These are phyloP conservation scores for Betula pendula DNA, from an alignment of 306 rosid genomes.

Conservation along the genomic window DNA sequence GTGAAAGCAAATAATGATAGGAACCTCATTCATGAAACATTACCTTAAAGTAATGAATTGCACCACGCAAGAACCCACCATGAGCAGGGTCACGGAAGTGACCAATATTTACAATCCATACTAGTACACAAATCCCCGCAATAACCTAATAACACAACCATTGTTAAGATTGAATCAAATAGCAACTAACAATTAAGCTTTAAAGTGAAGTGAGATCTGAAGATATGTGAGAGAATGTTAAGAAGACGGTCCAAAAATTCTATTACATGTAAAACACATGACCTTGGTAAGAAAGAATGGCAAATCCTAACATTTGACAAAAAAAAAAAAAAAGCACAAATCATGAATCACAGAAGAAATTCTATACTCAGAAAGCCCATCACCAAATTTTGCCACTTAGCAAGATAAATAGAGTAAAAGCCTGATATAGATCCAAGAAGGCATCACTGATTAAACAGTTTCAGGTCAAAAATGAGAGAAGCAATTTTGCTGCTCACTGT, in stretches of 20 bases:
- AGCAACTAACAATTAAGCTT: neutral
- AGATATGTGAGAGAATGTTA: neutral
- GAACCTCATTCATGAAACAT: slow-evolving; percentile 24
- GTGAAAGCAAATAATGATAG: neutral
- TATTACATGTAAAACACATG: neutral
- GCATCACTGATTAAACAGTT: neutral
- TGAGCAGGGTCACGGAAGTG: slow-evolving; percentile 99
- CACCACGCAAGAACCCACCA: slow-evolving; percentile 93
- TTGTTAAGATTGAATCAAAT: slow-evolving; percentile 21
- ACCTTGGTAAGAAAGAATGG: neutral
- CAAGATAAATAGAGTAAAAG: slow-evolving; percentile 7
- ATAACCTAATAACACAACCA: slow-evolving; percentile 64
- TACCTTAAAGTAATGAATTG: slow-evolving; percentile 99
- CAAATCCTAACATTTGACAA: neutral
- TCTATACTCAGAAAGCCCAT: neutral
- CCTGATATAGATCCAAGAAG: slow-evolving; percentile 20
- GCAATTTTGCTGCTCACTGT: neutral
- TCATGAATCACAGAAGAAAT: neutral
- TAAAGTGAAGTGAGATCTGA: neutral
- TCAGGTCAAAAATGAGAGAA: neutral
- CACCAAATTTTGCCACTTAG: neutral
- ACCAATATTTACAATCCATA: slow-evolving; percentile 97
- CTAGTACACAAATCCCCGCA: slow-evolving; percentile 92
- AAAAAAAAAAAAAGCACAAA: neutral
- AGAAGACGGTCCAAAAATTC: neutral